Conservation (phyloP, 768 basidiomycete species). For the Macrocybe gigantea region DNA sequence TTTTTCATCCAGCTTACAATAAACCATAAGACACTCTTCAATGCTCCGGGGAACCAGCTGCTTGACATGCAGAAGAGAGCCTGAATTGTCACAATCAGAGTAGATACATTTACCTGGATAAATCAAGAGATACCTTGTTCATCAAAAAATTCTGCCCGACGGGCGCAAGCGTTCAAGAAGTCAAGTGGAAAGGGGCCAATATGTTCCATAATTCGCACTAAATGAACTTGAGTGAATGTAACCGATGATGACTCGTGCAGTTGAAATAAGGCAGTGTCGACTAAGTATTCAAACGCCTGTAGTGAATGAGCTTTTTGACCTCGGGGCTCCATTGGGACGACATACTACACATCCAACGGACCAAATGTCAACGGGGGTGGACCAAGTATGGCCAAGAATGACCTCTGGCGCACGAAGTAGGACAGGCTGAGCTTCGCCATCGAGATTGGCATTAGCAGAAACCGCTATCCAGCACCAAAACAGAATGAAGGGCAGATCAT, state of each 20-base stretch:
- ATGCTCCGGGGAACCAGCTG: background rate
- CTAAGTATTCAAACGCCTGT: conserved; percentile 6
- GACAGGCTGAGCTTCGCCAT: conserved; percentile 6
- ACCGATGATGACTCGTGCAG: background rate
- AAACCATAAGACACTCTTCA: background rate
- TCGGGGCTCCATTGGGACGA: background rate
- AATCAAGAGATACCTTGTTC: conserved; percentile 7
- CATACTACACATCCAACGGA: conserved; percentile 19
- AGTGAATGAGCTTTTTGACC: conserved; percentile 2
- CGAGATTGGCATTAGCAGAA: background rate
- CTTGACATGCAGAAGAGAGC: conserved; percentile 3
- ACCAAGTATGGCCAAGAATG: conserved; percentile 14
- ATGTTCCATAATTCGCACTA: conserved; percentile 12
- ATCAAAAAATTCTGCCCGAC: conserved; percentile 10
- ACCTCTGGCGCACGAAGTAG: conserved; percentile 19
- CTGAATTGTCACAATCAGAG: background rate
- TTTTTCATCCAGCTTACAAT: conserved; percentile 3
- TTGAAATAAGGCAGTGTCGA: background rate
- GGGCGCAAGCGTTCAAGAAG: conserved; percentile 11
- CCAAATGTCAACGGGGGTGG: conserved; percentile 19
- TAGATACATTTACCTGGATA: background rate
- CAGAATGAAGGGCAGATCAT: background rate
- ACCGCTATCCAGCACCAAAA: background rate
- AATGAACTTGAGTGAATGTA: conserved; percentile 4
- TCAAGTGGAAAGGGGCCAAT: conserved; percentile 12